Percentiles rank a stretch among this genome's conserved stretches.
These are phyloP conservation scores for Eucalyptus melliodora DNA, from an alignment of 345 rosid species.

Conservation along the genomic window DNA sequence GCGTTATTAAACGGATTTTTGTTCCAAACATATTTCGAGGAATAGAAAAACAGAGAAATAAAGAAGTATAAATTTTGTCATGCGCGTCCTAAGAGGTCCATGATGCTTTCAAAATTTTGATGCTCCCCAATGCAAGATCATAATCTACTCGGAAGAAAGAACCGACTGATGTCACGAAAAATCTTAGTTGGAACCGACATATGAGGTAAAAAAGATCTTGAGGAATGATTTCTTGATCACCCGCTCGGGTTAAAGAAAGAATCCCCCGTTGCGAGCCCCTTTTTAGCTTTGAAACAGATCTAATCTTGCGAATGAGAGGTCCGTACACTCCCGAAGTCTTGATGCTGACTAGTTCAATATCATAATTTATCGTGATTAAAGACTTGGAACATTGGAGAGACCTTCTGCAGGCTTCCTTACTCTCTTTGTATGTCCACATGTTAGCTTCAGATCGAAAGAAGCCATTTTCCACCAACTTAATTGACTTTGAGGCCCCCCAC, in stretches of 20 bases:
- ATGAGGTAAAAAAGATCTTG: neutral
- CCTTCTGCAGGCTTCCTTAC: neutral
- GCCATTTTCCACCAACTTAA: neutral
- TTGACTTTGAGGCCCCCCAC: neutral
- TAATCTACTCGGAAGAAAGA: neutral
- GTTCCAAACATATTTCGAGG: fast-evolving
- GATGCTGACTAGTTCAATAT: neutral
- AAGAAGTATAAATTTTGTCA: too few species aligned
- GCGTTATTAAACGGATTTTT: fast-evolving
- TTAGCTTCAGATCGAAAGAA: neutral
- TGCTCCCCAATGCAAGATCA: neutral
- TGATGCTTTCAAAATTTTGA: neutral
- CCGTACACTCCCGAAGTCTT: neutral
- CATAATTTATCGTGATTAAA: neutral
- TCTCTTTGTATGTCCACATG: neutral
- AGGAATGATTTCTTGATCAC: neutral
- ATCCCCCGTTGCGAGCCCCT: neutral
- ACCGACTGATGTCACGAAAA: neutral
- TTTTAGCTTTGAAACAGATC: neutral
- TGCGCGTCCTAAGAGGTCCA: fast-evolving
- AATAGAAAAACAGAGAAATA: too few species aligned
- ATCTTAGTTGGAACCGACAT: neutral
- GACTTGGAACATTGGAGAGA: neutral
- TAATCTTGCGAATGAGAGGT: neutral
- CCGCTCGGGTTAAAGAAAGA: neutral